phyloP scores from a whole-genome alignment of 2,329 filamentous ascomycete genomes.

The Chrysosporium keratinophilum region DNA sequence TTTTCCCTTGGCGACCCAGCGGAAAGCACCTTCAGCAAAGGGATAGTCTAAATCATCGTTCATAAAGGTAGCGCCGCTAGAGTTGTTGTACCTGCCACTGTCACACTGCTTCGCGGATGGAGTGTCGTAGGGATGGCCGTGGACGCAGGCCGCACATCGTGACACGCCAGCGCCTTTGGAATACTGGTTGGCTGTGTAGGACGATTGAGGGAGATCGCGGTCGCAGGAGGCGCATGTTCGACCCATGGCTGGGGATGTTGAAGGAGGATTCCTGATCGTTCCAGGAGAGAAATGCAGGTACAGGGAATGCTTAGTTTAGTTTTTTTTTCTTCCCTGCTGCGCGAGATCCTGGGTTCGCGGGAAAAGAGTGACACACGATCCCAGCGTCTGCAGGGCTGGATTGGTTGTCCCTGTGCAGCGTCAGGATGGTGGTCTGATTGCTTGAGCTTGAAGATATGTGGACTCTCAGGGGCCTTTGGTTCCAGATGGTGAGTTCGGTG shows the following conservation, averaged over 20 bases:
- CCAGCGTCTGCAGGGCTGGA: no score
- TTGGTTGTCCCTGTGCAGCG: no score
- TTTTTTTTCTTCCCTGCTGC: no score
- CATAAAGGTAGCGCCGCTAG: not conserved
- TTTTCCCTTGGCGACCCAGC: constrained; percentile 17
- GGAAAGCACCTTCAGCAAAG: constrained; percentile 9
- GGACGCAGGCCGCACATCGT: constrained; percentile 10
- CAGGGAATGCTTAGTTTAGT: no score
- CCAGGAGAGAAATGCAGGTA: no score
- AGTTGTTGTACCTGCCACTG: constrained; percentile 9
- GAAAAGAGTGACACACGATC: no score
- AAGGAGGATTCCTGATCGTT: no score
- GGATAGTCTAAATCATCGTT: not conserved
- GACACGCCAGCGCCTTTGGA: constrained; percentile 7
- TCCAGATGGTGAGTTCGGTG: no score
- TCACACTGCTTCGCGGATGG: constrained; percentile 3
- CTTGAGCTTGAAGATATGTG: no score
- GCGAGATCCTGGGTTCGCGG: no score
- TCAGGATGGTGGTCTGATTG: no score
- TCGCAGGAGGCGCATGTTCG: constrained; percentile 5
- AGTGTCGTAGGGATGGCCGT: constrained; percentile 1
- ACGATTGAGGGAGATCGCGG: constrained; percentile 10
- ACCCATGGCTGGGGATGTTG: constrained; percentile 7
- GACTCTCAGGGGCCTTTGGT: no score
- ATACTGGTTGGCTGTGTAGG: constrained; percentile 10